Percentiles rank a stretch among this genome's conserved stretches.
Evolutionary conservation across 176 grass and related monocot species (phyloP).

Genomic region (Tuctoria greenei): DNA sequence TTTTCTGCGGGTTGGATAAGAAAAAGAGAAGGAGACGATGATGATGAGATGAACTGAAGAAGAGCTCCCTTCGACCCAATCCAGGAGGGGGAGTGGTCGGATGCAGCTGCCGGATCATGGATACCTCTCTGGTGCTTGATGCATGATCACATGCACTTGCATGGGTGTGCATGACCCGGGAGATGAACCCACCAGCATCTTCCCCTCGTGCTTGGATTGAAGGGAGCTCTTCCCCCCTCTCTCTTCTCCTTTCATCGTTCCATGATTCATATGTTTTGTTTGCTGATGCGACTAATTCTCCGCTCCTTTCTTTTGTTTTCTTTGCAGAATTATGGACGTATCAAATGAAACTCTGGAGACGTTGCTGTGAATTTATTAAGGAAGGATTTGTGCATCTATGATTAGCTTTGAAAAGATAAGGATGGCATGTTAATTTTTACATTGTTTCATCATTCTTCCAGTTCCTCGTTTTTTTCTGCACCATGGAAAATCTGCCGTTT

Average conservation of each 20-base stretch:
- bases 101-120: conserved; percentile 80
- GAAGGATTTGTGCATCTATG: neutral
- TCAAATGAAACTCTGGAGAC: too few species aligned
- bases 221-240: conserved; percentile 72
- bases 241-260: conserved; percentile 13
- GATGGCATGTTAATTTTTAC: too few species aligned
- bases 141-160: conserved; percentile 33
- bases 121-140: conserved; percentile 53
- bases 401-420: neutral
- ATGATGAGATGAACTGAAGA: conserved; percentile 20
- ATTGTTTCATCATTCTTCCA: neutral
- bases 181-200: conserved; percentile 63
- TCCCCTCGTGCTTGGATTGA: conserved; percentile 86
- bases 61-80: conserved; percentile 83
- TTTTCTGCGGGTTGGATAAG: neutral
- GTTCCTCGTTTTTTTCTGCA: neutral
- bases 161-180: conserved; percentile 74
- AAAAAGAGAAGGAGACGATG: neutral
- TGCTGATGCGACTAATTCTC: neutral
- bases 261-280: neutral
- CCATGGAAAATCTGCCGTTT: neutral
- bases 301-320: neutral
- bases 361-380: neutral
- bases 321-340: neutral
- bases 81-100: conserved; percentile 62